Conservation (phyloP, 1,139 yeast species). For the Zygoascus sp. region DNA sequence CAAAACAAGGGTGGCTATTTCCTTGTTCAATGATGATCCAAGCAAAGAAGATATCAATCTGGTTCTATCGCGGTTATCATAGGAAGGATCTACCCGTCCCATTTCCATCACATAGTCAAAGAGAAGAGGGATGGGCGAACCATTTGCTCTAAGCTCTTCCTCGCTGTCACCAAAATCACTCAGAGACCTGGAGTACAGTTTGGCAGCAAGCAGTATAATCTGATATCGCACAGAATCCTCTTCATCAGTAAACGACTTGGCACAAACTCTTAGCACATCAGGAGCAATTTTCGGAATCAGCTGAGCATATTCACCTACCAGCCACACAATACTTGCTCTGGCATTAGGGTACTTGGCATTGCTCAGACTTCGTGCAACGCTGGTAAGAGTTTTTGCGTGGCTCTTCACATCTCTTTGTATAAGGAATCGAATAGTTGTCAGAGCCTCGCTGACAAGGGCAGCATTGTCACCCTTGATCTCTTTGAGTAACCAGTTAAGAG, state of each 20-base stretch:
- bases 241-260: slow-evolving; percentile 56
- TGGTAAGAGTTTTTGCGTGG: slow-evolving; percentile 41
- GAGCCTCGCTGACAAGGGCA: slow-evolving; percentile 50
- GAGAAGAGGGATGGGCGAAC: slow-evolving; percentile 51
- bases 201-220: slow-evolving; percentile 68
- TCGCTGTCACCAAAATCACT: slow-evolving; percentile 25
- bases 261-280: slow-evolving; percentile 62
- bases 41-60: slow-evolving; percentile 60
- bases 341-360: slow-evolving; percentile 41
- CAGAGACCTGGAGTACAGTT: slow-evolving; percentile 55
- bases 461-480: slow-evolving; percentile 33
- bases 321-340: slow-evolving; percentile 82
- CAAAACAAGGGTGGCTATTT: slow-evolving; percentile 67
- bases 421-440: slow-evolving; percentile 65
- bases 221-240: slow-evolving; percentile 63
- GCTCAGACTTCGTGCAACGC: slow-evolving; percentile 35
- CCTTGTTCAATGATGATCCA: slow-evolving; percentile 33
- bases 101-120: slow-evolving; percentile 55
- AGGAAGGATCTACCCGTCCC: slow-evolving; percentile 67
- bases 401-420: slow-evolving; percentile 57
- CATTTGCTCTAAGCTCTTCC: slow-evolving; percentile 17
- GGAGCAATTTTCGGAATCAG: slow-evolving; percentile 59
- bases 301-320: slow-evolving; percentile 72
- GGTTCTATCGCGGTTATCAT: slow-evolving; percentile 83
- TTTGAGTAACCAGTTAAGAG: slow-evolving; percentile 45